Base-by-base conservation (phyloP, 345 rosid genomes). In the Brassica carinata region DNA sequence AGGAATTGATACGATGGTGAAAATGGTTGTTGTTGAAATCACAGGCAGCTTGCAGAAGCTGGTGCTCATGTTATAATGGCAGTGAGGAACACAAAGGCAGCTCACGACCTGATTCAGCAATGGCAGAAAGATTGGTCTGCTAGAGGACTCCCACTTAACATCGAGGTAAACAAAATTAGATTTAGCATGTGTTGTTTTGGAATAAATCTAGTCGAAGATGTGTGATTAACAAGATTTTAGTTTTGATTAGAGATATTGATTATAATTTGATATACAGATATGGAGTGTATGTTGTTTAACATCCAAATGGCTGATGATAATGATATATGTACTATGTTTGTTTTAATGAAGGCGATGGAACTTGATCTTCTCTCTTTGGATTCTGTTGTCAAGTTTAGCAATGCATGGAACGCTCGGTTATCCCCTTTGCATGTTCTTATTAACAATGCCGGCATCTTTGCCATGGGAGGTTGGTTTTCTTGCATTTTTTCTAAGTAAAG, bases 21-120 rank as follows among this genome's bases (percentile, higher is more conserved):
- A 34, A 34, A 34, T 13, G 17, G 15, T 48, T 48, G n/a, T 11
- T 11, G 1, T 33, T 30, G 64, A 4, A 43, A 57, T 34, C 43
- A 23, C 51, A 89, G 98, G 85, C 98, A 95, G 62, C 84, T 95
- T 82, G 98, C 96, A 8, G 94, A 93, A 80, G 90, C 92, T 17
- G 99, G 97, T 8, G 99, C 99, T n/a, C 97, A 88, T 83, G 96
- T 93, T 73, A 86, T 93, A 3, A 93, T 93, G 99, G 98, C 98
- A 0, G 99, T 95, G 19, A 90, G 99, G 86, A 91, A 93, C 40
- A 76, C 88, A 1, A 88, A 85, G 79, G 89, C 82, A 18, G 98
- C 93, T 65, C 83, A 82, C 7, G 94, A 88, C 23, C 79, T 94
- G 77, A 90, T 92, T 74, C 93, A 84, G n/a, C 88, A 82, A 61